Evolutionary conservation across 495 filamentous ascomycete species (phyloP).

Genomic region (Talaromyces wortmannii): DNA sequence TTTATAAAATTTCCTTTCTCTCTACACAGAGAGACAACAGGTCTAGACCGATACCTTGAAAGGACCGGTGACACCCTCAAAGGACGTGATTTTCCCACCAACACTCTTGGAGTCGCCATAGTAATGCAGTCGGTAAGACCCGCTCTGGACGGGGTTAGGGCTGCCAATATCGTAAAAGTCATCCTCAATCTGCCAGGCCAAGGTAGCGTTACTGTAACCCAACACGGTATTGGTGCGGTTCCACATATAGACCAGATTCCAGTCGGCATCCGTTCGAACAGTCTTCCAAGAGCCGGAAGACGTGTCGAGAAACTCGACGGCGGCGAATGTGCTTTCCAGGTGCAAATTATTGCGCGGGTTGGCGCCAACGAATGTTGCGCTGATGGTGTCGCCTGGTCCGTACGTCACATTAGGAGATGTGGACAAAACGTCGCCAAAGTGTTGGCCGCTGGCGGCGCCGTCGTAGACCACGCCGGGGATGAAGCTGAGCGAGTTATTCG

Average conservation of each 20-base stretch:
- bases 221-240: constrained; percentile 61
- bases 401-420: constrained; percentile 51
- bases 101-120: constrained; percentile 75
- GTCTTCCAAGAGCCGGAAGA: constrained; percentile 50
- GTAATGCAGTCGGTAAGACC: constrained; percentile 76
- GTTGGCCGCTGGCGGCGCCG: constrained; percentile 58
- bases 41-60: constrained; percentile 44
- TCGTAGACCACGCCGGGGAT: constrained; percentile 77
- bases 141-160: constrained; percentile 37
- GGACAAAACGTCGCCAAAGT: constrained; percentile 65
- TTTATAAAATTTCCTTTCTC: too few species aligned
- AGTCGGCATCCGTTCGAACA: constrained; percentile 71
- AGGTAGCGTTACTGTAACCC: constrained; percentile 70
- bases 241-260: constrained; percentile 78
- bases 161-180: constrained; percentile 33
- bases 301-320: constrained; percentile 60
- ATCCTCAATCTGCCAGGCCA: constrained; percentile 74
- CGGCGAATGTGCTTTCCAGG: constrained; percentile 71
- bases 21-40: too few species aligned
- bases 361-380: constrained; percentile 71
- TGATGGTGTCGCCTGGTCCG: constrained; percentile 47
- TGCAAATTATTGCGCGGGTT: constrained; percentile 86
- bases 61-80: constrained; percentile 66
- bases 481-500: constrained; percentile 72
- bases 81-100: constrained; percentile 58